Base-by-base conservation (phyloP, 2,329 filamentous ascomycete genomes). In the Xylaria digitata region DNA sequence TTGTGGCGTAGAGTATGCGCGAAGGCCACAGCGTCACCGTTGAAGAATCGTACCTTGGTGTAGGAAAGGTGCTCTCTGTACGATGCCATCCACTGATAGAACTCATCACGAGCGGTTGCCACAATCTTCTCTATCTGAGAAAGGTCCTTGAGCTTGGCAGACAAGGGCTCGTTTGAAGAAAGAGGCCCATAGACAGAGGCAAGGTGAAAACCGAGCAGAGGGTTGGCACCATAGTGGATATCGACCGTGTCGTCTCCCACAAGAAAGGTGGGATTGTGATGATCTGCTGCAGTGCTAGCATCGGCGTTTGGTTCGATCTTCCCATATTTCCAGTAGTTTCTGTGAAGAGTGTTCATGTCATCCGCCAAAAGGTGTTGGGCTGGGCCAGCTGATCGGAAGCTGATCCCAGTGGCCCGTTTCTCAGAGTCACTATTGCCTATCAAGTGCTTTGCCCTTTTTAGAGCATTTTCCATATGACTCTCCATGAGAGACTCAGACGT, bases 121-220 rank as follows among this genome's bases (percentile, higher is more conserved):
- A 78, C 72, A 1, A 77, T 54, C 19, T 69, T 74, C 5, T 57
- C 30, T 21, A 3, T 26, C 11, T 1, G 49, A 13, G 59, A 37
- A 19, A 54, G 48, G 26, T 30, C 6, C 2, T 58, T n/a, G 15
- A 64, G n/a, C 21, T n/a, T 1, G 3, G 15, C 26, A 34, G 17
- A 43, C 8, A 13, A 8, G 0, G 68, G 54, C 2, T 23, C 78
- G 69, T 19, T 2, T 1, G 17, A 3, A 0, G 75, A 66, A 1
- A 84, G 76, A 0, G 79, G 72, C 1, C 77, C 77, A 65, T 79
- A 81, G 2, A 80, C 84, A 0, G 80, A 74, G 1, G 84, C 83
- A 19, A 89, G 79, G 73, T 90, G 87, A 63, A 85, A 90, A 0
- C 86, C 83, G 4, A 83, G 71, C 0, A 88, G 66, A 0, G 88